These are phyloP conservation scores for Stemphylium beticola DNA, from an alignment of 2,329 filamentous ascomycete species.

Conservation along the genomic window DNA sequence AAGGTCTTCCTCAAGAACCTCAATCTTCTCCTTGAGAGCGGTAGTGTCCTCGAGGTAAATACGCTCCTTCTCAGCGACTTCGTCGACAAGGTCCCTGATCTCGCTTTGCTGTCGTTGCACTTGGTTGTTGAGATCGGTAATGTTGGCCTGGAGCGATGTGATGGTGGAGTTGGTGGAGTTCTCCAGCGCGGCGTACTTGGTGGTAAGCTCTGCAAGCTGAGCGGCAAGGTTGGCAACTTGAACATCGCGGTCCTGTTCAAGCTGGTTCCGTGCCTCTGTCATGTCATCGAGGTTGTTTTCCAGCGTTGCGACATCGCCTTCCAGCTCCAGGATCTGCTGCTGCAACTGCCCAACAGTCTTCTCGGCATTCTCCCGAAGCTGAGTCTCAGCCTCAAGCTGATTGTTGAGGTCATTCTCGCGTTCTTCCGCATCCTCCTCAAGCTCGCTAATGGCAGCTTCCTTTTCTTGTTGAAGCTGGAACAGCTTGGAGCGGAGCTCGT, in stretches of 20 bases:
- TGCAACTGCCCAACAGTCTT: conserved; percentile 42
- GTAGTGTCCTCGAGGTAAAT: conserved; percentile 36
- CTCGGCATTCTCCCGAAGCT: conserved; percentile 49
- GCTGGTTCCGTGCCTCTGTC: conserved; percentile 41
- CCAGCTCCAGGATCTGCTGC: conserved; percentile 43
- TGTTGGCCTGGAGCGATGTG: conserved; percentile 44
- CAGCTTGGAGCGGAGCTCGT: conserved; percentile 56
- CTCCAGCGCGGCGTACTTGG: conserved; percentile 42
- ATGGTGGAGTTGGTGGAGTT: conserved; percentile 41
- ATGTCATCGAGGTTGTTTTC: conserved; percentile 31
- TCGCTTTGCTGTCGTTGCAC: conserved; percentile 48
- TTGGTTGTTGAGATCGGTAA: conserved; percentile 50
- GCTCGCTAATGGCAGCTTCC: conserved; percentile 45
- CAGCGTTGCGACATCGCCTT: conserved; percentile 38
- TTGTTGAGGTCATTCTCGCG: conserved; percentile 49
- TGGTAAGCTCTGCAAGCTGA: conserved; percentile 41
- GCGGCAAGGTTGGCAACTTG: conserved; percentile 44
- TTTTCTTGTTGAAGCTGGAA: conserved; percentile 55
- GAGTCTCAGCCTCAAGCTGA: conserved; percentile 49
- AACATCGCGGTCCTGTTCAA: conserved; percentile 39
- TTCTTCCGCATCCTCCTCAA: conserved; percentile 47
- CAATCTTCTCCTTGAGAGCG: conserved; percentile 32
- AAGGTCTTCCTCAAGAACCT: conserved; percentile 30
- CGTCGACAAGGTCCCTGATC: conserved; percentile 44
- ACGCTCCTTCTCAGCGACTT: conserved; percentile 32